Evolutionary conservation across 2,329 filamentous ascomycete genomes (phyloP).

Genomic region (Thelonectria rubi): DNA sequence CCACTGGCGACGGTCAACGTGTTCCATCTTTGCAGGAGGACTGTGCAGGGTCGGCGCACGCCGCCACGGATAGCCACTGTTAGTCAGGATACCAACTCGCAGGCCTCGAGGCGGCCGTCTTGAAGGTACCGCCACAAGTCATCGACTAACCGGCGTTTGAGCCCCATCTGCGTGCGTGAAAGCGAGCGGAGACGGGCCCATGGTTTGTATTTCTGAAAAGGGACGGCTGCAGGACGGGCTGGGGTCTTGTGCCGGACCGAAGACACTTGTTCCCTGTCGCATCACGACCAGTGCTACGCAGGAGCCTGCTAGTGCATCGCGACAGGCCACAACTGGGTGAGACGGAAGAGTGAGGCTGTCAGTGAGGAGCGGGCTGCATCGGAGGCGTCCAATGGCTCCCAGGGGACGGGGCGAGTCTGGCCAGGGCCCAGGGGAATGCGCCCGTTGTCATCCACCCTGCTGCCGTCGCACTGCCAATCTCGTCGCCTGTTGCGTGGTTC

Average conservation of each 20-base stretch:
- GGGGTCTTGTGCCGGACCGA: constrained; percentile 23
- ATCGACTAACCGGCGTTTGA: constrained; percentile 1
- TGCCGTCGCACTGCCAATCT: constrained; percentile 36
- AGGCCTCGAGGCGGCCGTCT: background rate
- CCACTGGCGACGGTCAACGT: constrained; percentile 37
- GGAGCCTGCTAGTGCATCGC: constrained; percentile 27
- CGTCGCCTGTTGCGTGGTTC: constrained; percentile 35
- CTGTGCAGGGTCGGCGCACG: constrained; percentile 16
- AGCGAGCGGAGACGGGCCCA: constrained; percentile 27
- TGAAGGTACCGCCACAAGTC: constrained; percentile 16
- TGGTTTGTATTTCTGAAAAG: constrained; percentile 35
- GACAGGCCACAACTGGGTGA: constrained; percentile 26
- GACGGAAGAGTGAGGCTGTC: constrained; percentile 41
- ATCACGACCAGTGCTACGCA: constrained; percentile 36
- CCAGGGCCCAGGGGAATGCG: constrained; percentile 28
- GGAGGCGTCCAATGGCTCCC: constrained; percentile 36
- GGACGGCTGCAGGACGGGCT: constrained; percentile 38
- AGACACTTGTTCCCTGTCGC: constrained; percentile 32
- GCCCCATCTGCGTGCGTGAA: constrained; percentile 4
- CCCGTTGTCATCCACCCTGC: constrained; percentile 32
- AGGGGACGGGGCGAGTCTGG: constrained; percentile 5
- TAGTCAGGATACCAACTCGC: constrained; percentile 8
- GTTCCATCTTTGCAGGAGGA: constrained; percentile 33
- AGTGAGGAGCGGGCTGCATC: constrained; percentile 32
- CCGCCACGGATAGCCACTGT: background rate